phyloP scores from a whole-genome alignment of 2,329 filamentous ascomycete species.

The Diaporthe velutina region DNA sequence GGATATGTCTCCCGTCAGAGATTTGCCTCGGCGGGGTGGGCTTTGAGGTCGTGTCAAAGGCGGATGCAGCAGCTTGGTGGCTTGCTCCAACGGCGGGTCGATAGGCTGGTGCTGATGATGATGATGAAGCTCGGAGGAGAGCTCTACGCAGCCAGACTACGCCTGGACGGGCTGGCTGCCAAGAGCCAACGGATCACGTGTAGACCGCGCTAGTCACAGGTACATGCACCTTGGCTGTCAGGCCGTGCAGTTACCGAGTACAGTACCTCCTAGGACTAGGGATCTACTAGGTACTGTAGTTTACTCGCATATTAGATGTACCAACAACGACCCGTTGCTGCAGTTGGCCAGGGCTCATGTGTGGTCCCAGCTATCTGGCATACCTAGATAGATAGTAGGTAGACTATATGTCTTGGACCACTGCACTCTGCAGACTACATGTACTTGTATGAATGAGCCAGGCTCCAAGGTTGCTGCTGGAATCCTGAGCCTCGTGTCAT shows the following conservation, averaged over 20 bases:
- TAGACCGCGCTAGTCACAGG: not conserved
- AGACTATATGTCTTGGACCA: not conserved
- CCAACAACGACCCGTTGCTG: too few species aligned
- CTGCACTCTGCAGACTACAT: not conserved
- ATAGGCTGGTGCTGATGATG: conserved; percentile 24
- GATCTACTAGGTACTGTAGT: not conserved
- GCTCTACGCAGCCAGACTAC: conserved; percentile 26
- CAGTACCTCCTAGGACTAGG: not conserved
- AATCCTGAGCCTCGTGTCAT: conserved; percentile 19
- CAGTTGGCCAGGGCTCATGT: not conserved
- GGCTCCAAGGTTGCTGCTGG: not conserved
- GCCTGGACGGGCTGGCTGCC: conserved; percentile 13
- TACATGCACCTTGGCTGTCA: not conserved
- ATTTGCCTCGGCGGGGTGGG: not conserved
- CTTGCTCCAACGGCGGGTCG: conserved; percentile 3
- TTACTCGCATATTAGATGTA: not conserved
- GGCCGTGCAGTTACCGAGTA: not conserved
- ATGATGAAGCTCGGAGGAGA: conserved; percentile 35
- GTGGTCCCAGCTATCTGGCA: not conserved
- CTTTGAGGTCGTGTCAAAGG: conserved; percentile 40
- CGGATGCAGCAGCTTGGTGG: conserved; percentile 25
- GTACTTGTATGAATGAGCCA: not conserved
- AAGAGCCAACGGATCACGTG: conserved; percentile 26
- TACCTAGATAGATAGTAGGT: not conserved
- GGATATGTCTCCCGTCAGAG: not conserved